These are phyloP conservation scores for Geranomyces michiganensis DNA, from an alignment of 192 early-diverging fungal genomes.

Conservation along the genomic window DNA sequence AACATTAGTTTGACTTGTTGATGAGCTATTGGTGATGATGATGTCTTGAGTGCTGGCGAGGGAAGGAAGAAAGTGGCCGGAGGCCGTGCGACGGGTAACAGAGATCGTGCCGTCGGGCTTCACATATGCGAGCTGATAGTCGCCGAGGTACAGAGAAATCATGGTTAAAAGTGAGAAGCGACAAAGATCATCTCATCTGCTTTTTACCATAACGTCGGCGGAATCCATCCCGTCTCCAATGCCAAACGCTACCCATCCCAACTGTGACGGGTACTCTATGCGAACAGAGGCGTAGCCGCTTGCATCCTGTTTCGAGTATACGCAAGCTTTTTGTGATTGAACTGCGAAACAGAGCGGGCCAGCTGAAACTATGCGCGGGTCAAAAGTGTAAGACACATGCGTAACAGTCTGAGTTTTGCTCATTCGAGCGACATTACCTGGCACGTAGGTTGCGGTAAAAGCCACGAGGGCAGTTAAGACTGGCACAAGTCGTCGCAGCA, in stretches of 20 bases:
- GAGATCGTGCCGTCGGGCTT: constrained; percentile 7
- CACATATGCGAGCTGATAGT: constrained; percentile 8
- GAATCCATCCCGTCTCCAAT: constrained; percentile 3
- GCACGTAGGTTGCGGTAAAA: too few relatives aligned
- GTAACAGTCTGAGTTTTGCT: too few relatives aligned
- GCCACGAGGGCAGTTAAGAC: too few relatives aligned
- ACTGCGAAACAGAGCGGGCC: constrained; percentile 2
- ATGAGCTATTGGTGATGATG: too few relatives aligned
- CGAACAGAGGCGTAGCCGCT: background rate
- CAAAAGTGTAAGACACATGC: too few relatives aligned
- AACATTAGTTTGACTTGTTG: background rate
- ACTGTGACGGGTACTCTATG: constrained; percentile 8
- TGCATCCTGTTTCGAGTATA: background rate
- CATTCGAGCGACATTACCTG: too few relatives aligned
- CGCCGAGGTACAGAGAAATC: background rate
- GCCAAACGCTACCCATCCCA: constrained; percentile 26
- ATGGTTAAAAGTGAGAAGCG: too few relatives aligned
- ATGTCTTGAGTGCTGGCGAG: constrained; percentile 1
- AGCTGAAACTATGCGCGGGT: too few relatives aligned
- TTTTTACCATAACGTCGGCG: constrained; percentile 26
- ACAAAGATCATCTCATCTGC: background rate
- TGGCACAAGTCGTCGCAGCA: too few relatives aligned
- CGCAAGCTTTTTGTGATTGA: background rate
- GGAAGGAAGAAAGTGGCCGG: constrained; percentile 25
- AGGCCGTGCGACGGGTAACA: constrained; percentile 32